A percentile compares a stretch with the other conserved stretches of the same genome.
Evolutionary conservation across 2,329 filamentous ascomycete genomes (phyloP).

Genomic region (Penicillium fuscoglaucum): DNA sequence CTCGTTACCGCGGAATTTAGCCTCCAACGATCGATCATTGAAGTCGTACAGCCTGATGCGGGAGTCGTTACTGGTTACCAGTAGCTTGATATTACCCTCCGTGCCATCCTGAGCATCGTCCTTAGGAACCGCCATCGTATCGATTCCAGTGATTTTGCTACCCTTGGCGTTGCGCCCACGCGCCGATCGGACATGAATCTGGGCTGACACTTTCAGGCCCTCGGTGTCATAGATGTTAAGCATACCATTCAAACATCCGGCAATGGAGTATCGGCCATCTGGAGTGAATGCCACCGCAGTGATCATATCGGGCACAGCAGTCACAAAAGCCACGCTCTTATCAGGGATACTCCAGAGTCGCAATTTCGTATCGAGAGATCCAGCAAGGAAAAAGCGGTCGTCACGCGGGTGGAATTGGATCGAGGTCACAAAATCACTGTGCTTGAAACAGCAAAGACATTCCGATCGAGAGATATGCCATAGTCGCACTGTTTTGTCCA

Average conservation of each 20-base stretch:
- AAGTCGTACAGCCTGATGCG: conserved; percentile 87
- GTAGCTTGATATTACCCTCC: conserved; percentile 71
- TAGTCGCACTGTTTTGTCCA: conserved; percentile 94
- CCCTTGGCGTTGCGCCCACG: conserved; percentile 92
- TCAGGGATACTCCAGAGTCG: conserved; percentile 97
- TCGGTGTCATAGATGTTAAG: conserved; percentile 94
- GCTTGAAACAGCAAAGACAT: conserved; percentile 90
- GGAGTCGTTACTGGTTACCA: conserved; percentile 94
- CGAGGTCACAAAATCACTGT: conserved; percentile 91
- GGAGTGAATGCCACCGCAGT: conserved; percentile 93
- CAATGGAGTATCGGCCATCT: conserved; percentile 85
- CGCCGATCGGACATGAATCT: conserved; percentile 90
- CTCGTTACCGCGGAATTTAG: conserved; percentile 88
- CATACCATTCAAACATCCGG: conserved; percentile 79
- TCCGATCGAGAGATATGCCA: conserved; percentile 88
- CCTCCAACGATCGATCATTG: conserved; percentile 77
- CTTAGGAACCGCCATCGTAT: conserved; percentile 65
- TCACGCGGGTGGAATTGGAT: conserved; percentile 93
- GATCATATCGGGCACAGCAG: conserved; percentile 78
- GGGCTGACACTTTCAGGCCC: conserved; percentile 76
- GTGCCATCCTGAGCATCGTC: conserved; percentile 54
- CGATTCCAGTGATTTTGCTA: conserved; percentile 95
- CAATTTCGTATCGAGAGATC: conserved; percentile 83
- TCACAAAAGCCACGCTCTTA: conserved; percentile 83
- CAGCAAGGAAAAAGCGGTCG: conserved; percentile 94